A percentile compares a stretch with the other conserved stretches of the same genome.
Conservation (phyloP, 805 yeast species). For the Yamadazyma endophytica region DNA sequence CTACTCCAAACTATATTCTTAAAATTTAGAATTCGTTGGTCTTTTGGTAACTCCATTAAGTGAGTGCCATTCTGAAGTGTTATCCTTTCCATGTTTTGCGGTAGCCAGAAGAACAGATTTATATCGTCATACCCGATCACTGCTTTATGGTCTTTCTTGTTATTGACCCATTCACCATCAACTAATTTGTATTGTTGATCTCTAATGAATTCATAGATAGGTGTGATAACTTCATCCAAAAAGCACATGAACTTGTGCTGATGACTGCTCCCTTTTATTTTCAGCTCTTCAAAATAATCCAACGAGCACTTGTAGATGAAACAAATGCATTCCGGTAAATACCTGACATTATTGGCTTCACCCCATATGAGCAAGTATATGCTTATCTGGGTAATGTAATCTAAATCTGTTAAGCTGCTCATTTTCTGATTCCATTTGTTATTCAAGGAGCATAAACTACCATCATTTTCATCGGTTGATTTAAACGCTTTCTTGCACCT, state of each 20-base stretch:
- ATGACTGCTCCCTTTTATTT: slow-evolving; percentile 16
- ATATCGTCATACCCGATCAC: slow-evolving; percentile 87
- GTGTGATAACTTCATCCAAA: slow-evolving; percentile 69
- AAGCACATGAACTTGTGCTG: slow-evolving; percentile 18
- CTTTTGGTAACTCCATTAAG: slow-evolving; percentile 50
- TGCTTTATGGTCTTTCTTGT: slow-evolving; percentile 61
- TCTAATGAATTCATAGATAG: slow-evolving; percentile 60
- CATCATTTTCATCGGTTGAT: slow-evolving; percentile 10
- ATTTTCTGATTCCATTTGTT: slow-evolving; percentile 65
- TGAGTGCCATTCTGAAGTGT: slow-evolving; percentile 40
- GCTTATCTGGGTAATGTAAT: slow-evolving; percentile 63
- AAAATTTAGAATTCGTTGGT: slow-evolving; percentile 53
- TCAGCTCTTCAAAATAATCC: slow-evolving; percentile 44
- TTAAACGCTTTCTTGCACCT: slow-evolving; percentile 32
- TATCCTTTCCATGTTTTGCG: slow-evolving; percentile 61
- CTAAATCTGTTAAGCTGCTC: slow-evolving; percentile 48
- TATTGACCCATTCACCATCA: slow-evolving; percentile 41
- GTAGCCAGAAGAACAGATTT: slow-evolving; percentile 84
- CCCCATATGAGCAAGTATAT: slow-evolving; percentile 76
- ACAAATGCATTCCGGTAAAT: slow-evolving; percentile 86
- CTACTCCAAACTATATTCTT: slow-evolving; percentile 60
- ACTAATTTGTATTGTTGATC: slow-evolving; percentile 47
- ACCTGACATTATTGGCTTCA: slow-evolving; percentile 80
- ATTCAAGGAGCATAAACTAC: slow-evolving; percentile 15
- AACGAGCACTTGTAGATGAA: slow-evolving; percentile 80